These are phyloP conservation scores for Epichloe glyceriae DNA, from an alignment of 2,329 filamentous ascomycete species.

Conservation along the genomic window DNA sequence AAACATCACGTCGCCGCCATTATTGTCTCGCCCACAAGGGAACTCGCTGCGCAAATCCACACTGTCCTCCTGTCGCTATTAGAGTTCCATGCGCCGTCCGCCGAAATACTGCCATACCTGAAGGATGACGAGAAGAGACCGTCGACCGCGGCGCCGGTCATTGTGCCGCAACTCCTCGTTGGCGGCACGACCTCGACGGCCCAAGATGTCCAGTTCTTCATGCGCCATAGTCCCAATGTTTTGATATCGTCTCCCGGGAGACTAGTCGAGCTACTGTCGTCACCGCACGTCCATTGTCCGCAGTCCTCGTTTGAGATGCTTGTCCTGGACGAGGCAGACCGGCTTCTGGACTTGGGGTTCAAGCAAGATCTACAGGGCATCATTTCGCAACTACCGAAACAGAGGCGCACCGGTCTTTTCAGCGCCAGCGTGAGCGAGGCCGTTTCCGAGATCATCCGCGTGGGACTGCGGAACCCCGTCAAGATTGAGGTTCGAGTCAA, in stretches of 20 bases:
- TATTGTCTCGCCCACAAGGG: slow-evolving; percentile 79
- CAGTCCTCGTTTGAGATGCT: slow-evolving; percentile 85
- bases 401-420: slow-evolving; percentile 84
- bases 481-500: slow-evolving; percentile 92
- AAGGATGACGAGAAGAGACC: slow-evolving; percentile 43
- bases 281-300: slow-evolving; percentile 75
- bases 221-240: slow-evolving; percentile 75
- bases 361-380: slow-evolving; percentile 84
- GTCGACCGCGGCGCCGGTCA: slow-evolving; percentile 30
- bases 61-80: slow-evolving; percentile 65
- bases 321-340: slow-evolving; percentile 88
- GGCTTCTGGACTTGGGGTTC: slow-evolving; percentile 85
- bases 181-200: slow-evolving; percentile 68
- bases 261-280: slow-evolving; percentile 74
- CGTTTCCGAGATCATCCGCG: slow-evolving; percentile 81
- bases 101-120: slow-evolving; percentile 45
- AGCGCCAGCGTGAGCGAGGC: slow-evolving; percentile 94
- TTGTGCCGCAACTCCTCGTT: slow-evolving; percentile 79
- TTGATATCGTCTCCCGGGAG: slow-evolving; percentile 85
- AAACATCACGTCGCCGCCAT: slow-evolving; percentile 85
- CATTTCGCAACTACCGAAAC: slow-evolving; percentile 73
- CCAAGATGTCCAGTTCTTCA: slow-evolving; percentile 75
- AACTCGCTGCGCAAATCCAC: slow-evolving; percentile 84
- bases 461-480: slow-evolving; percentile 85
- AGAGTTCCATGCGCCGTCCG: slow-evolving; percentile 70